Evolutionary conservation across 306 rosid genomes (phyloP), one percentile per base, ranked within the genome.

Genomic region (Medicago lupulina): DNA sequence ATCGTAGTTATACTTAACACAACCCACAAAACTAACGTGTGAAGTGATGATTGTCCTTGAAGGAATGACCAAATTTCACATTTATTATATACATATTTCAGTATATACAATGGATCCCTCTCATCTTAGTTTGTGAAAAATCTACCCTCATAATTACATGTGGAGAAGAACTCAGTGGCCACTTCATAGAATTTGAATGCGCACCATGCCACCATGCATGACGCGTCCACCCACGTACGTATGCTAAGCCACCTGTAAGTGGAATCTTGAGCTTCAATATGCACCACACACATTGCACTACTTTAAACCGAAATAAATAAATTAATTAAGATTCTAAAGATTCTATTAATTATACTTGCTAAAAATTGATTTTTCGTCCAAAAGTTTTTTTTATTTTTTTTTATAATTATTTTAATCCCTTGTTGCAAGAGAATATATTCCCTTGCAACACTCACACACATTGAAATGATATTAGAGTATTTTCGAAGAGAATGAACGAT

Each of bases 141-240:
- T 23, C 25, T 57, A 21, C 28, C 1, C 6, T 54, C 0, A 21
- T 19, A 61, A 14, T 34, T 16, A 65, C 47, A 44, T 14, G 80
- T 81, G 84, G 84, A 44, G 23, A 21, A n/a, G 74, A 75, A 39
- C 80, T 47, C 2, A 34, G 46, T 80, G 79, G 75, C 71, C 79
- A 73, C 75, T 80, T 57, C 19, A 43, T 13, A 23, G 8, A 63
- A 38, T 36, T 73, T 28, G 60, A 60, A 68, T 49, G 67, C 66
- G 67, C 72, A 67, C 72, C 38, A 65, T 65, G 71, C 50, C 77
- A 79, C 73, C 59, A 57, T 57, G 62, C 25, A 55, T 54, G 57
- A 51, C 18, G 57, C 57, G 18, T 51, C 57, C 71, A 53, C 62
- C 73, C 77, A 70, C 71, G n/a, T 50, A 50, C 76, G 39, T 63